phyloP scores from a whole-genome alignment of 106 monocot genomes.

The Hemerocallis citrina region DNA sequence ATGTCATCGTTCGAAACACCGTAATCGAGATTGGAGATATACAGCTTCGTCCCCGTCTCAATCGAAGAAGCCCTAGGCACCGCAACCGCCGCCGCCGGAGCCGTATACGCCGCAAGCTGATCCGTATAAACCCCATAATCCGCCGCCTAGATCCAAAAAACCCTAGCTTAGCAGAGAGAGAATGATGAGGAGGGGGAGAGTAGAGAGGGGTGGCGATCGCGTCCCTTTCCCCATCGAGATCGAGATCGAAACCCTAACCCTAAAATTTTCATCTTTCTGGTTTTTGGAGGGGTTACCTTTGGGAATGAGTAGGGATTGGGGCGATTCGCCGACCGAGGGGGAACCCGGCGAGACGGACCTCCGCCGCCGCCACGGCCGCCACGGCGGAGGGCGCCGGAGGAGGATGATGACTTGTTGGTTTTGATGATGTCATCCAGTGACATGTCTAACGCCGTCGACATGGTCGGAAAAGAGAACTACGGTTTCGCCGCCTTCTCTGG shows the following conservation, averaged over 20 bases:
- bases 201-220: too few relatives aligned
- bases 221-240: conserved; percentile 11
- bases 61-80: conserved; percentile 36
- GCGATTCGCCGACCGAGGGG: conserved; percentile 8
- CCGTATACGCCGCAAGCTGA: conserved; percentile 17
- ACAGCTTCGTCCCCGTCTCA: conserved; percentile 81
- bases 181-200: background rate
- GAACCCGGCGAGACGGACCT: conserved; percentile 13
- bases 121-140: conserved; percentile 38
- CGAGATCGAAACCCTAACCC: conserved; percentile 19
- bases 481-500: background rate
- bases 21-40: conserved; percentile 78
- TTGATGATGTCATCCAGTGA: conserved; percentile 28
- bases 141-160: conserved; percentile 23
- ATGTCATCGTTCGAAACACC: conserved; percentile 86
- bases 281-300: conserved; percentile 14
- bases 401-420: conserved; percentile 18
- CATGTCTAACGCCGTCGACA: conserved; percentile 30
- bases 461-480: background rate
- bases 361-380: conserved; percentile 1
- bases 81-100: background rate
- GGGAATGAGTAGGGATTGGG: conserved; percentile 10
- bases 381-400: conserved; percentile 10
- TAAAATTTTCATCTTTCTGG: background rate
- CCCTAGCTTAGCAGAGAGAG: conserved; percentile 7